phyloP scores from a whole-genome alignment of 768 basidiomycete species.

The Rhizopogon vulgaris region DNA sequence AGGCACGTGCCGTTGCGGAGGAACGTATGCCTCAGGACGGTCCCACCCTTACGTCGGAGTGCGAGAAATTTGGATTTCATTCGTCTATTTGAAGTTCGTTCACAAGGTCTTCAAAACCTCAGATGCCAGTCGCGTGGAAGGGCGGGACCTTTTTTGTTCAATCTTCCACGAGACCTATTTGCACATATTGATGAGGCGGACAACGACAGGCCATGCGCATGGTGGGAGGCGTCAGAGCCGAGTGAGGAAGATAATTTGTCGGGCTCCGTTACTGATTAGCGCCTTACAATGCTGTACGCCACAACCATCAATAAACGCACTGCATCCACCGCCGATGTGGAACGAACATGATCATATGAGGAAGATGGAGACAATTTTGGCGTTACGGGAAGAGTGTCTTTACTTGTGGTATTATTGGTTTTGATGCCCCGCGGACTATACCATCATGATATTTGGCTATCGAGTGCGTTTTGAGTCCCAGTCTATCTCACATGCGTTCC shows the following conservation, averaged over 20 bases:
- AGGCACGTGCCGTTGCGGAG: neutral
- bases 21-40: neutral
- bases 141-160: conserved; percentile 6
- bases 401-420: too few relatives aligned
- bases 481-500: too few relatives aligned
- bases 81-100: neutral
- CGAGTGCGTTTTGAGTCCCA: too few relatives aligned
- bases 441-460: too few relatives aligned
- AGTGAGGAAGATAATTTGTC: neutral
- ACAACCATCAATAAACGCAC: too few relatives aligned
- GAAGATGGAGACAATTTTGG: too few relatives aligned
- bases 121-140: conserved; percentile 6
- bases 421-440: too few relatives aligned
- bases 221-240: too few relatives aligned
- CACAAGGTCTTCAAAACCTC: neutral
- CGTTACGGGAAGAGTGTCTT: too few relatives aligned
- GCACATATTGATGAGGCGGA: conserved; percentile 7
- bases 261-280: neutral
- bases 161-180: conserved; percentile 9
- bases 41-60: neutral
- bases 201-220: neutral
- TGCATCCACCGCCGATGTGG: too few relatives aligned
- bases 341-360: too few relatives aligned
- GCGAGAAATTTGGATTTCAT: neutral
- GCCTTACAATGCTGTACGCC: too few relatives aligned